These are phyloP conservation scores for Verticillium klebahnii DNA, from an alignment of 2,329 filamentous ascomycete genomes.

Conservation along the genomic window DNA sequence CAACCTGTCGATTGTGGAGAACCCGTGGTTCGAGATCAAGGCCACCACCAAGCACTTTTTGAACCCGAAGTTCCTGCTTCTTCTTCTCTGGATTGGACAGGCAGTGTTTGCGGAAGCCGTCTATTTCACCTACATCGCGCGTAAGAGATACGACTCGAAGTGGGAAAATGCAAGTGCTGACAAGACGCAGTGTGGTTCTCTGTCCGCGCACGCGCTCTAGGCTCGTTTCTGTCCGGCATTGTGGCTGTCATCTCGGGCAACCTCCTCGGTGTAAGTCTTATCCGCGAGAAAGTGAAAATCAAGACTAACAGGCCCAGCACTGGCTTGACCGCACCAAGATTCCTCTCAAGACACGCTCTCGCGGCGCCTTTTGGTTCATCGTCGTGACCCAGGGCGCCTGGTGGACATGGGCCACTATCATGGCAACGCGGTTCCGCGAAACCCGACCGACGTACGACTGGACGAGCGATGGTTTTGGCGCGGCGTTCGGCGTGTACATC, in stretches of 20 bases:
- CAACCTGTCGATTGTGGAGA: constrained; percentile 50
- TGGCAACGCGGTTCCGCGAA: constrained; percentile 55
- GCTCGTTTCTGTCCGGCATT: constrained; percentile 66
- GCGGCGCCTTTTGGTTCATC: constrained; percentile 50
- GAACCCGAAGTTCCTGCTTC: constrained; percentile 56
- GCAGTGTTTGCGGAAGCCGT: constrained; percentile 68
- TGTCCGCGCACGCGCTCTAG: constrained; percentile 64
- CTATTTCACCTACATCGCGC: constrained; percentile 62
- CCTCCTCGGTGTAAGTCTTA: constrained; percentile 49
- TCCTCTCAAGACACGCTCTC: constrained; percentile 47
- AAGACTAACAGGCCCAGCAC: constrained; percentile 18
- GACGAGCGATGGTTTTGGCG: constrained; percentile 57
- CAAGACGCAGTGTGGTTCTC: constrained; percentile 55
- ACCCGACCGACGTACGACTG: constrained; percentile 63
- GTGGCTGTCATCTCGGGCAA: constrained; percentile 63
- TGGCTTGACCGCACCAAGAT: constrained; percentile 58
- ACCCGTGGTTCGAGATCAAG: constrained; percentile 55
- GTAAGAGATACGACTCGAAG: constrained; percentile 19
- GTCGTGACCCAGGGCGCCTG: constrained; percentile 59
- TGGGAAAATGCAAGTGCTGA: constrained; percentile 13
- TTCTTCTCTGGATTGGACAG: constrained; percentile 65
- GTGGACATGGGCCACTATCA: constrained; percentile 68
- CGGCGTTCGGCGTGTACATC: constrained; percentile 62
- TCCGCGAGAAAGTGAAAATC: constrained; percentile 7
- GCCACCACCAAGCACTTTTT: constrained; percentile 55